Conservation (phyloP, 2,329 filamentous ascomycete species). For the Cryphonectria japonica region DNA sequence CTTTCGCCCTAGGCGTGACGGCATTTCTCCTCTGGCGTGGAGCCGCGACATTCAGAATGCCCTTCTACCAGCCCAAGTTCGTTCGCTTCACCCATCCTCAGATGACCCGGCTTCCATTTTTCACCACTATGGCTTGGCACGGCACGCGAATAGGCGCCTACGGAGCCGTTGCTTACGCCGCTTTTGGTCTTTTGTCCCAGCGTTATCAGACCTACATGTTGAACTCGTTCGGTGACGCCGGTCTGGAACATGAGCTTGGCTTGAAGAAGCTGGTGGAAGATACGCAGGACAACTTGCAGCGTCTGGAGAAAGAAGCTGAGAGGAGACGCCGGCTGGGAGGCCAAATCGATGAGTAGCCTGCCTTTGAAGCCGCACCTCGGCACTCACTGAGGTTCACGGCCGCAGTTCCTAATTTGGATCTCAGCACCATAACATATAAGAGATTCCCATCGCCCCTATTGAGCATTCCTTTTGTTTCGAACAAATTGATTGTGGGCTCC, state of each 20-base stretch:
- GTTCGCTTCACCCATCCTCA: slow-evolving; percentile 10
- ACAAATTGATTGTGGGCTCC: neutral
- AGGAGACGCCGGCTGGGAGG: neutral
- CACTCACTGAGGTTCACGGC: neutral
- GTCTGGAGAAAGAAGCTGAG: neutral
- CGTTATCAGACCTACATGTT: slow-evolving; percentile 6
- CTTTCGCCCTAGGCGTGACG: slow-evolving; percentile 8
- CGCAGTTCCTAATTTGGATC: neutral
- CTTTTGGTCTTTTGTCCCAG: neutral
- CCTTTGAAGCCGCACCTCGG: neutral
- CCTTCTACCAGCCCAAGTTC: slow-evolving; percentile 20
- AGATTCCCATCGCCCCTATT: neutral
- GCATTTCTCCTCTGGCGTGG: slow-evolving; percentile 9
- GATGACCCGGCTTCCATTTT: slow-evolving; percentile 1
- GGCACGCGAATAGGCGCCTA: slow-evolving; percentile 1
- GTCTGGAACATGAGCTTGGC: neutral
- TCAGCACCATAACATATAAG: neutral
- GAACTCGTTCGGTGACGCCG: neutral
- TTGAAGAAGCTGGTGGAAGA: neutral
- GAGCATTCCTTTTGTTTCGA: neutral
- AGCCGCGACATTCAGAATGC: slow-evolving; percentile 13
- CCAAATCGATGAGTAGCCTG: slow-evolving; percentile 5
- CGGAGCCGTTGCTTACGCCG: slow-evolving; percentile 4
- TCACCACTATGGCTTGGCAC: slow-evolving; percentile 12
- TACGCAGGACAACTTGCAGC: neutral